Conservation (phyloP, 768 basidiomycete genomes). For the Coprinopsis sp. region DNA sequence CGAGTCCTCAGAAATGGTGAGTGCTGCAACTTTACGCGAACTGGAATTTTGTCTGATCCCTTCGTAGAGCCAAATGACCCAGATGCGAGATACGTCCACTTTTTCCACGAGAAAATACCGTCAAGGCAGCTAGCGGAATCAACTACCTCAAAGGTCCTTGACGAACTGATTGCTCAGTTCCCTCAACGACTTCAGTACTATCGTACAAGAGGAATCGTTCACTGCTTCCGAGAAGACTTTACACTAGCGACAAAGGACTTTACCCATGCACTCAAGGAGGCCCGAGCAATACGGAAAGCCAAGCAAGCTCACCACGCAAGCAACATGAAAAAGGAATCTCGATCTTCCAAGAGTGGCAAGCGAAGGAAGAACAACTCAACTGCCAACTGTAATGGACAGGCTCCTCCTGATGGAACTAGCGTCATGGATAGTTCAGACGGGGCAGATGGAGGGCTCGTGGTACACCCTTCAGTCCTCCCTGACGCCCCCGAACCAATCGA, state of each 20-base stretch:
- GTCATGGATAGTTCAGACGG: constrained; percentile 43
- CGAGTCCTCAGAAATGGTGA: constrained; percentile 64
- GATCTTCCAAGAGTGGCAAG: constrained; percentile 34
- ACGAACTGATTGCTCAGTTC: constrained; percentile 67
- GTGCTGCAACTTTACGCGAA: constrained; percentile 11
- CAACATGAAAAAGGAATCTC: constrained; percentile 27
- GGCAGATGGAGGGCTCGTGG: constrained; percentile 46
- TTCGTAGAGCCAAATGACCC: constrained; percentile 64
- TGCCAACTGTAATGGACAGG: constrained; percentile 54
- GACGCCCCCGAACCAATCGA: constrained; percentile 86
- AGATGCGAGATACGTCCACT: constrained; percentile 86
- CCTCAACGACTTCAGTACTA: constrained; percentile 82
- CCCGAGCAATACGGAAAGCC: constrained; percentile 65
- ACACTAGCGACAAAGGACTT: constrained; percentile 71
- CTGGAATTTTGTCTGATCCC: background rate
- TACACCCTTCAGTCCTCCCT: constrained; percentile 72
- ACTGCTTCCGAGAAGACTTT: constrained; percentile 85
- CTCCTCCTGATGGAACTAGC: constrained; percentile 64
- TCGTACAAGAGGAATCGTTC: constrained; percentile 87
- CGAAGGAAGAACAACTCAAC: constrained; percentile 49
- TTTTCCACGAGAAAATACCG: constrained; percentile 94
- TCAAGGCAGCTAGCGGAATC: constrained; percentile 88
- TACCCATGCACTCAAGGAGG: constrained; percentile 74
- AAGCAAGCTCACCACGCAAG: constrained; percentile 49
- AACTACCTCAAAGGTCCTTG: constrained; percentile 71